Conservation (phyloP, 768 basidiomycete genomes). For the Daedaleopsis sinensis region DNA sequence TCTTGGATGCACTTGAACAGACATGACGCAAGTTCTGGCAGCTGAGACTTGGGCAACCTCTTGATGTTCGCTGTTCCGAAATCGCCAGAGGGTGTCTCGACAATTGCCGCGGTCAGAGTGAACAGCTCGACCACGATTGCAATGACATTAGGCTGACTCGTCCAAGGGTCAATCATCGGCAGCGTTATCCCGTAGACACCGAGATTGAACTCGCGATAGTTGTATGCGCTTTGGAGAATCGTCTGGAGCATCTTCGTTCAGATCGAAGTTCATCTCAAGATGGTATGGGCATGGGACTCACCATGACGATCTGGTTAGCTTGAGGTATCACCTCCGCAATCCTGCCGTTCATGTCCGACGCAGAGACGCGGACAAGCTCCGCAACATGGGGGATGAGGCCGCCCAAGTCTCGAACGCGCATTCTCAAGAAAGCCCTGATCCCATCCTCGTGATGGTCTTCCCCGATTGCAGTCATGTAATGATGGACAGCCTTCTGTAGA, state of each 20-base stretch:
- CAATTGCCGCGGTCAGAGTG: conserved; percentile 54
- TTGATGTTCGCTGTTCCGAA: conserved; percentile 30
- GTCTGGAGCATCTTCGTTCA: conserved; percentile 45
- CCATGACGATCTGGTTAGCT: conserved; percentile 70
- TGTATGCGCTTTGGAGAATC: conserved; percentile 69
- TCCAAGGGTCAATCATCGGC: conserved; percentile 82
- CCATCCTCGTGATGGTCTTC: conserved; percentile 70
- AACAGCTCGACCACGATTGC: conserved; percentile 76
- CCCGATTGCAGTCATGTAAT: conserved; percentile 63
- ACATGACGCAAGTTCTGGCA: conserved; percentile 65
- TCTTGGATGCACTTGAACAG: conserved; percentile 72
- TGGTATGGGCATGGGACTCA: conserved; percentile 36
- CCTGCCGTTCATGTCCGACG: conserved; percentile 44
- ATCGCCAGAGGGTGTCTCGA: conserved; percentile 42
- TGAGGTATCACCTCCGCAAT: conserved; percentile 55
- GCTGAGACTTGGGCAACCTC: conserved; percentile 51
- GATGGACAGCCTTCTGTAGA: conserved; percentile 69
- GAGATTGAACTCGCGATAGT: conserved; percentile 73
- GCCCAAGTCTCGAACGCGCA: conserved; percentile 67
- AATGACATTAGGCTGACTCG: conserved; percentile 67
- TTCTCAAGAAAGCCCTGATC: conserved; percentile 84
- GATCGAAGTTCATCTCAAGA: too few relatives aligned
- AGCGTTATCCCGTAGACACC: conserved; percentile 77
- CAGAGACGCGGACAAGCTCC: conserved; percentile 47
- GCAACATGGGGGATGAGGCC: conserved; percentile 63